Base-by-base conservation (phyloP, 768 basidiomycete genomes). In the Agaricus blazei region DNA sequence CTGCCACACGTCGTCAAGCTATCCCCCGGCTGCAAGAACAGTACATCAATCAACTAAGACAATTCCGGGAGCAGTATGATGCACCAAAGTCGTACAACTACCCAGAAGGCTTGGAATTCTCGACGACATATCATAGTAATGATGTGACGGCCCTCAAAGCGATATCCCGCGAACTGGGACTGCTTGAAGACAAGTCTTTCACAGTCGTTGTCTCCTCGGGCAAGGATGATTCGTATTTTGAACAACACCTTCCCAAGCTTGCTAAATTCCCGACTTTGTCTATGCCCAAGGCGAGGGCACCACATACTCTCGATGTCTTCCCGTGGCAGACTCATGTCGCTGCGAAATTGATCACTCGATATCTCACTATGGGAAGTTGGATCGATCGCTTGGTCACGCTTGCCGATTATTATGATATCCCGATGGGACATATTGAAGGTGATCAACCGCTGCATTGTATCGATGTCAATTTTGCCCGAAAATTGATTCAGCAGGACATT, bases 321-420 rank as follows among this genome's bases (percentile, higher is more conserved):
- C 88, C 88, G 9, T 98, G 96, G 95, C 89, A 98, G 61, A 73
- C 80, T 0, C 82, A 88, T 60, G 88, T 93, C 19, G 84, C 85
- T 0, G 76, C 84, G 59, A 91, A 90, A 67, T 88, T 98, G 86
- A 68, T 97, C 52, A 79, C 73, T 24, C 88, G 93, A 36, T 98
- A 93, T 65, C 74, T 98, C 23, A 75, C 76, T 36, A 69, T 92
- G 40, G 90, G 92, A 0, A 60, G 72, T 2, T 96, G 92, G 90
- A 69, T 98, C 41, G 86, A 91, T 62, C 80, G 87, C 24, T 79
- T 87, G 60, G 77, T 90, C 3, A 80, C 87, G 4, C 80, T 94
- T 37, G 89, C 96, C 0, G 82, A 88, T 60, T 95, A 97, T 63
- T 95, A 93, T 64, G 92, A 98, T 67, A 78, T 98, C 4, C 96